Conservation (phyloP, 306 rosid species). For the Ormosia emarginata region DNA sequence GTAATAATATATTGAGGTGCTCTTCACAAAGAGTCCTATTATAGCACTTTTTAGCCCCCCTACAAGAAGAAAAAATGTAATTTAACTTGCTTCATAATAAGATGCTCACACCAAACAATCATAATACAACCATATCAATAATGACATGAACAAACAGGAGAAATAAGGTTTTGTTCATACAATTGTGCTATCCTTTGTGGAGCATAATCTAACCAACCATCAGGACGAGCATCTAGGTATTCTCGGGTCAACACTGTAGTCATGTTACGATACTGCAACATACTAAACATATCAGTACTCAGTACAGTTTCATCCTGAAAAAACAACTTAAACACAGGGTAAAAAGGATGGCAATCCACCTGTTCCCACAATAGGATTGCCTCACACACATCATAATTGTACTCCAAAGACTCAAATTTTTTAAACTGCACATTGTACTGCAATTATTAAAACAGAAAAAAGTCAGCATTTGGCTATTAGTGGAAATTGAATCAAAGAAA, state of each 20-base stretch:
- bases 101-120: neutral
- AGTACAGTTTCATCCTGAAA: conserved; percentile 17
- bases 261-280: conserved; percentile 90
- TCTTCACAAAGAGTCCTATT: conserved; percentile 87
- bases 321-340: neutral
- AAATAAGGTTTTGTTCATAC: conserved; percentile 41
- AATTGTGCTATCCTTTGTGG: conserved; percentile 86
- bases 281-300: conserved; percentile 35
- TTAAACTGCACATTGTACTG: conserved; percentile 94
- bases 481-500: neutral
- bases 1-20: conserved; percentile 75
- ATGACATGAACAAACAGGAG: conserved; percentile 5
- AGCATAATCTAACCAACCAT: conserved; percentile 92
- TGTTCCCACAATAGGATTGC: conserved; percentile 90
- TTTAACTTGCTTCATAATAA: conserved; percentile 6
- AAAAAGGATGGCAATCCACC: conserved; percentile 46
- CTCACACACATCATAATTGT: conserved; percentile 75
- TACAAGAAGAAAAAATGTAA: conserved; percentile 25
- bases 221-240: conserved; percentile 81
- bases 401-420: conserved; percentile 79
- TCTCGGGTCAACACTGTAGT: conserved; percentile 93
- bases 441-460: conserved; percentile 16
- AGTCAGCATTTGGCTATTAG: conserved; percentile 18
- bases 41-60: conserved; percentile 76
- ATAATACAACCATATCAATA: neutral